These are phyloP conservation scores for Somion occarium DNA, from an alignment of 1,284 basidiomycete species.

Conservation along the genomic window DNA sequence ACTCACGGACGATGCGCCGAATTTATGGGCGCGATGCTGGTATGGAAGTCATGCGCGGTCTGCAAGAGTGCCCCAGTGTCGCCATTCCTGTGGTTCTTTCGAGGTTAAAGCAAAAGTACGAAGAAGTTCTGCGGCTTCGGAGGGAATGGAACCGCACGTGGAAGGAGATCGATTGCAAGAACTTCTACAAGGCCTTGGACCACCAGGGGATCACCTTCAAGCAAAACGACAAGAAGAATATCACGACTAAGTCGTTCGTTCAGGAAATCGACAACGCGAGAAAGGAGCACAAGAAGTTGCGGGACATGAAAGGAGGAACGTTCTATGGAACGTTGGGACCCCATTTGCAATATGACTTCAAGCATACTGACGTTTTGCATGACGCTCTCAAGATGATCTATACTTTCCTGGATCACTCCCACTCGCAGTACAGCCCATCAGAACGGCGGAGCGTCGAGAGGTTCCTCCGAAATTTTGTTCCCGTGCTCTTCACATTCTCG, in stretches of 20 bases:
- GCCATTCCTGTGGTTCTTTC: constrained; percentile 91
- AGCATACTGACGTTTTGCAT: constrained; percentile 78
- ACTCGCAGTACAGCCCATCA: constrained; percentile 64
- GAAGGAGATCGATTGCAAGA: constrained; percentile 95
- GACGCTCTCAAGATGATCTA: constrained; percentile 90
- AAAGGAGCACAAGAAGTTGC: constrained; percentile 54
- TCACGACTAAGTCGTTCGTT: constrained; percentile 88
- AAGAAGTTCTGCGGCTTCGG: constrained; percentile 95
- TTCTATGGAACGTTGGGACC: constrained; percentile 43
- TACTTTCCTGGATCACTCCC: constrained; percentile 85
- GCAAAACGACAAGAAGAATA: constrained; percentile 92
- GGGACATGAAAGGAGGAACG: neutral
- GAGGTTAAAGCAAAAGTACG: constrained; percentile 91
- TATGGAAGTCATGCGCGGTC: constrained; percentile 81
- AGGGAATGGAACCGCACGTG: constrained; percentile 97
- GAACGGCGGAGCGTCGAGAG: constrained; percentile 85
- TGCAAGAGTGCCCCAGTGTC: constrained; percentile 90
- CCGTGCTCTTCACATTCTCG: constrained; percentile 75
- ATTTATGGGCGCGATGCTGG: constrained; percentile 88
- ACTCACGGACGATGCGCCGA: constrained; percentile 93
- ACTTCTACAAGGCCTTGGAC: constrained; percentile 96
- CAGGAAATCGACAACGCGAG: constrained; percentile 83
- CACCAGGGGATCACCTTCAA: constrained; percentile 97
- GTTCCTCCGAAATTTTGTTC: constrained; percentile 85
- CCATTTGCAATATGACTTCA: constrained; percentile 81